Percentiles rank a stretch among this genome's conserved stretches.
Evolutionary conservation across 768 basidiomycete species (phyloP).

Genomic region (Coprinellus micaceus): DNA sequence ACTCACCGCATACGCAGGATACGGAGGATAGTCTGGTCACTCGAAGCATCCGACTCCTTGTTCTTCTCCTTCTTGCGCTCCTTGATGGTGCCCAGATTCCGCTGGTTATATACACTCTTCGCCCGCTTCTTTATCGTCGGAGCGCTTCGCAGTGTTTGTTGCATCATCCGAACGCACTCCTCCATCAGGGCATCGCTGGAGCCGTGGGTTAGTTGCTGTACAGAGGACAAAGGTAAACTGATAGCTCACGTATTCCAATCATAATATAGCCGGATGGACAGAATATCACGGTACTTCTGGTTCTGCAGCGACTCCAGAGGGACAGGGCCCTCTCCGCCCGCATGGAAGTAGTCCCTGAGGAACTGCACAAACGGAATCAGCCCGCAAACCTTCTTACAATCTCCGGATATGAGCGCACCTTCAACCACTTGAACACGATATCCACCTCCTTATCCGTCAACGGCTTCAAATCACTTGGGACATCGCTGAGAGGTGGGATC

Average conservation of each 20-base stretch:
- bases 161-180: conserved; percentile 95
- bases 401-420: conserved; percentile 43
- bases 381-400: neutral
- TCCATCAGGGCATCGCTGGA: conserved; percentile 81
- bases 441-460: conserved; percentile 95
- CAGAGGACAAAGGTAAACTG: neutral
- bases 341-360: conserved; percentile 92
- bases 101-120: conserved; percentile 89
- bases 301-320: conserved; percentile 85
- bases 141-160: conserved; percentile 71
- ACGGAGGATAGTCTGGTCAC: conserved; percentile 89
- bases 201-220: conserved; percentile 11
- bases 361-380: conserved; percentile 49
- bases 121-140: conserved; percentile 82
- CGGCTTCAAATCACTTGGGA: conserved; percentile 85
- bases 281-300: conserved; percentile 88
- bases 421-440: conserved; percentile 97
- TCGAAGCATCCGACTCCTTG: conserved; percentile 70
- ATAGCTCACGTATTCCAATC: conserved; percentile 84
- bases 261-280: conserved; percentile 91
- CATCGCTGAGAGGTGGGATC: conserved; percentile 85
- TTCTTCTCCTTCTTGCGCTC: conserved; percentile 91
- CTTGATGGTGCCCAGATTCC: conserved; percentile 94
- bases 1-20: conserved; percentile 90
- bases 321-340: conserved; percentile 88